Conservation (phyloP, 2,329 filamentous ascomycete species). For the Herpotrichia juniperi region DNA sequence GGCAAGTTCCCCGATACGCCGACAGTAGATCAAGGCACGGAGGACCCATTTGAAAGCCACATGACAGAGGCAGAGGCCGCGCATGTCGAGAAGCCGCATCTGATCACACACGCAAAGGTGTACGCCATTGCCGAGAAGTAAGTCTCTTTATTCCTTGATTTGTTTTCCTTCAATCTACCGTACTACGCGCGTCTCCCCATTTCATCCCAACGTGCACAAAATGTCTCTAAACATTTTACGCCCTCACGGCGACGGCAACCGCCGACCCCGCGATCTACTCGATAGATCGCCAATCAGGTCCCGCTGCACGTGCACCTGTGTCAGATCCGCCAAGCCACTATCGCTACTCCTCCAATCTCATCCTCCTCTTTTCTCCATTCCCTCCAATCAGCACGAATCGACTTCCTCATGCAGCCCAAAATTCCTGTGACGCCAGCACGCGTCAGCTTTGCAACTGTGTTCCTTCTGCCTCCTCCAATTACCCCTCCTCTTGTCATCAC, state of each 20-base stretch:
- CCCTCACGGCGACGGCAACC: constrained; percentile 27
- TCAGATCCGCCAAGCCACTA: constrained; percentile 14
- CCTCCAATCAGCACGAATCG: constrained; percentile 20
- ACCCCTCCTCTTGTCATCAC: not conserved
- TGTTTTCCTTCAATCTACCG: constrained; percentile 7
- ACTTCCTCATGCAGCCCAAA: constrained; percentile 10
- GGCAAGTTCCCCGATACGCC: constrained; percentile 38
- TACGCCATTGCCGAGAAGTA: constrained; percentile 59
- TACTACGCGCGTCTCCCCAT: constrained; percentile 13
- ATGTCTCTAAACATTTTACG: constrained; percentile 3
- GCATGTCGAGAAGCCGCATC: constrained; percentile 44
- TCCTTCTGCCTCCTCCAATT: not conserved
- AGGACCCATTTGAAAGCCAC: constrained; percentile 36
- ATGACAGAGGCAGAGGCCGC: constrained; percentile 42
- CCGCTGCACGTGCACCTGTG: constrained; percentile 11
- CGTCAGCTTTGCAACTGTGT: constrained; percentile 6
- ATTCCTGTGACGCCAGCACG: not conserved
- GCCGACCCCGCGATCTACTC: constrained; percentile 37
- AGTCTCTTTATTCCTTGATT: constrained; percentile 29
- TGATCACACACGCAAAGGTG: constrained; percentile 54
- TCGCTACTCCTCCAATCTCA: constrained; percentile 7
- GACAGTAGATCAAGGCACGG: constrained; percentile 39
- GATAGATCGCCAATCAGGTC: constrained; percentile 31
- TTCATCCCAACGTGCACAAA: not conserved
- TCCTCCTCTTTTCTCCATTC: not conserved